Evolutionary conservation across 2,329 filamentous ascomycete species (phyloP), one percentile per base, ranked within the genome.

Genomic region (Fusarium sp.): DNA sequence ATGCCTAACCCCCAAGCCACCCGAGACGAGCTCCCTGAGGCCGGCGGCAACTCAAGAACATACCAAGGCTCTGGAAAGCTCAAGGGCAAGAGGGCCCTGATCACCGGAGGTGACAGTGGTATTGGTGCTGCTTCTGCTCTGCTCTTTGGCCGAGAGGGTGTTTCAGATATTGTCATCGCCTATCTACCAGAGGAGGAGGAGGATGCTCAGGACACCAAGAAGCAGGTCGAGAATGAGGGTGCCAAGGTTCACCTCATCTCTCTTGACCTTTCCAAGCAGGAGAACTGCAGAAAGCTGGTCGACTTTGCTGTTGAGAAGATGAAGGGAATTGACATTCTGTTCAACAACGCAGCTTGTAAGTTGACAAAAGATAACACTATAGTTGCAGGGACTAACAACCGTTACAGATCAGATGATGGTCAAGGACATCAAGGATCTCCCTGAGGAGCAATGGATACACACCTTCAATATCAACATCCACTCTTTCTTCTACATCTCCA

Each of bases 401-500:
- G 3, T 15, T 4, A 15, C 15, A 79, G 75, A 79, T 57, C 76
- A 79, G 58, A 91, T 92, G 85, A 90, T 92, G 86, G 81, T 87
- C 26, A 82, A 89, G 58, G 87, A 91, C 68, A 95, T 95, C 77
- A 81, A 83, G 43, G 90, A 94, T 44, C 79, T 96, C 2, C 79
- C 86, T 26, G 91, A 94, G 74, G 90, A 93, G 7, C 92, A 96
- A 80, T 96, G 92, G 92, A 73, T 90, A 51, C 83, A 89, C 61
- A 95, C 92, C 0, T 95, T 96, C 80, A 84, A 93, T 78, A 92
- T 89, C 47, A 96, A 96, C 80, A 94, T 96, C 74, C 90, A 95
- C 78, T 86, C 91, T 5, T 90, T 89, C 82, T 96, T 94, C 83
- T 95, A 89, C 81, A 83, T 95, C 35, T 86, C 92, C 62, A 96